Conservation (phyloP, 805 yeast species). For the Kuraishia hungarica region DNA sequence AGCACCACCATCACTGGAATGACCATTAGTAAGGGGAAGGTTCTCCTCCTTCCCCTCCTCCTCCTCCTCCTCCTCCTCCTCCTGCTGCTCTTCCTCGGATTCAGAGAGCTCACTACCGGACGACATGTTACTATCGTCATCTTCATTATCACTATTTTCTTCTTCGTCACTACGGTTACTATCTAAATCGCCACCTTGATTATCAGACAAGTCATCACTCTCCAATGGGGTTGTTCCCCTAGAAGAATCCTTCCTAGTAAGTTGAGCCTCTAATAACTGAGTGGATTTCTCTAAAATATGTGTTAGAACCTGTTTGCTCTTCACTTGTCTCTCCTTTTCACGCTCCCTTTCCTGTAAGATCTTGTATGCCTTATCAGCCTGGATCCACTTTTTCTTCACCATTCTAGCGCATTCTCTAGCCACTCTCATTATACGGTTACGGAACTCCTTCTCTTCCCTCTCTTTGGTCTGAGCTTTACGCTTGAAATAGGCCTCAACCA, state of each 20-base stretch:
- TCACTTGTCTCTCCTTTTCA: constrained; percentile 69
- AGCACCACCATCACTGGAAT: background rate
- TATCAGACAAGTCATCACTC: constrained; percentile 6
- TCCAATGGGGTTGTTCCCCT: constrained; percentile 4
- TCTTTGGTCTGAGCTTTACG: constrained; percentile 86
- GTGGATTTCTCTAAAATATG: constrained; percentile 90
- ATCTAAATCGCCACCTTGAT: constrained; percentile 4
- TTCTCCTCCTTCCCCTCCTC: constrained; percentile 14
- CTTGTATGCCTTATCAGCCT: constrained; percentile 76
- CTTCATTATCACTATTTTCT: background rate
- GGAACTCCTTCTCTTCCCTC: constrained; percentile 65
- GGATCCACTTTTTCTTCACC: constrained; percentile 83
- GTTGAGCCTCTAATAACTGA: constrained; percentile 78
- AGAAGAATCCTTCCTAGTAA: constrained; percentile 32
- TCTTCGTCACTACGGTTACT: background rate
- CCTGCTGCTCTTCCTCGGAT: constrained; percentile 14
- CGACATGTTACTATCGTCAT: constrained; percentile 3
- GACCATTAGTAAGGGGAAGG: background rate
- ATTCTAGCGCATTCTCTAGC: constrained; percentile 80
- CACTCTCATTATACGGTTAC: constrained; percentile 54
- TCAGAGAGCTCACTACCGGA: constrained; percentile 13
- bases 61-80: constrained; percentile 20
- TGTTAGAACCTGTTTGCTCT: constrained; percentile 81
- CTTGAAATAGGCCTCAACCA: constrained; percentile 82
- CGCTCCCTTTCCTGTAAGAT: constrained; percentile 69